Base-by-base conservation (phyloP, 176 grass and related monocot species). In the Neostapfia colusana region DNA sequence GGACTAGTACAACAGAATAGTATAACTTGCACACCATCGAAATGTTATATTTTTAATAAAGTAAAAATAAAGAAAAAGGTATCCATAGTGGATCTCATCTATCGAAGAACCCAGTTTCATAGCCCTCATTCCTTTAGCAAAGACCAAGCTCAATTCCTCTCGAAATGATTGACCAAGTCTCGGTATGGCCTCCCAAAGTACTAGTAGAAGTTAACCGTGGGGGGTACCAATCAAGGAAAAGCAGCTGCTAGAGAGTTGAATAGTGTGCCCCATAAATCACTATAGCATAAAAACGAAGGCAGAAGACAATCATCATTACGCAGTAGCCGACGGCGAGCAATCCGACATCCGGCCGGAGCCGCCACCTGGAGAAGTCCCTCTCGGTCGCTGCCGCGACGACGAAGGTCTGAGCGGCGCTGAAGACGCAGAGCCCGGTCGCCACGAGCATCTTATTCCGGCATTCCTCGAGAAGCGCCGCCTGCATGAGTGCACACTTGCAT, bases 401-500 rank as follows among this genome's bases (percentile, higher is more conserved):
- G 28, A 89, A 83, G 0, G 84, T 63, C 35, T 96, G 89, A 1
- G 41, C 10, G 18, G 89, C 81, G 75, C 84, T 81, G 74, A 92
- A 89, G 57, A 85, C 55, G 71, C 73, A 84, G 63, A 84, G 79
- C 17, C 74, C 48, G 0, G 77, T 73, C 16, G 88, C 90, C 15
- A 93, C 64, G 8, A 88, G 49, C 78, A 93, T 84, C 73, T 82
- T 97, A 21, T 89, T 84, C 1, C 88, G 85, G 24, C 31, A 90
- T 36, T 97, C 90, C 70, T 77, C 67, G 8, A 93, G 76, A n/a
- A 93, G 61, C 15, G 73, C 56, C 1, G 82, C 85, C 93, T 97
- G 90, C 9, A 88, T 7, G 10, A 14, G 3, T 61, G 12, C 58
- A 61, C 5, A 5, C 5, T 34, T 6, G 12, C 5, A 16, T 17